Conservation (phyloP, 179 eudicot species). For the Corrigiola litoralis region DNA sequence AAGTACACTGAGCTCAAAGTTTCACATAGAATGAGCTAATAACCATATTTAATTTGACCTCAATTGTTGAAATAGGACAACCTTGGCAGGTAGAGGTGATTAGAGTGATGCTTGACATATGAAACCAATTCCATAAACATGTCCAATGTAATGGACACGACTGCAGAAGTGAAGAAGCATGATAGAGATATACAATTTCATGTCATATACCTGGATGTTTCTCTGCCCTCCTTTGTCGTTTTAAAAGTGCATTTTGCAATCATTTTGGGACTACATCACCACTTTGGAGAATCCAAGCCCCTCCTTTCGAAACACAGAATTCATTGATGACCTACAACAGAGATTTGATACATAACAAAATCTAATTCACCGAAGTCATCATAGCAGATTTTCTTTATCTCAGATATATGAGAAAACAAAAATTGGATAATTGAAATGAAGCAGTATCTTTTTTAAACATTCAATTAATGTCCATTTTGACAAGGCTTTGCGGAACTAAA, state of each 20-base stretch:
- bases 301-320: constrained; percentile 52
- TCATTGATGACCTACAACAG: constrained; percentile 60
- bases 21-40: too few relatives aligned
- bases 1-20: too few relatives aligned
- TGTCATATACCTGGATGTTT: constrained; percentile 17
- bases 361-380: not conserved
- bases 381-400: not conserved
- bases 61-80: too few relatives aligned
- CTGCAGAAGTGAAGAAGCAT: not conserved
- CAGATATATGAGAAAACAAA: not conserved
- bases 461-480: too few relatives aligned
- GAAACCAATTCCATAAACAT: not conserved
- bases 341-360: not conserved
- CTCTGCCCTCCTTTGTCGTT: not conserved
- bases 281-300: constrained; percentile 62
- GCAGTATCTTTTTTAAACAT: too few relatives aligned
- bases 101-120: too few relatives aligned
- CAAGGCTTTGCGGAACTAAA: too few relatives aligned
- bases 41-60: too few relatives aligned
- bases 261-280: constrained; percentile 50
- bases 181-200: not conserved
- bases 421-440: too few relatives aligned
- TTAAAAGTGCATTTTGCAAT: not conserved
- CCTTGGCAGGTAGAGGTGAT: too few relatives aligned
- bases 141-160: not conserved